Evolutionary conservation across 306 rosid species (phyloP), one percentile per base, ranked within the genome.

Genomic region (Castanospermum australe): DNA sequence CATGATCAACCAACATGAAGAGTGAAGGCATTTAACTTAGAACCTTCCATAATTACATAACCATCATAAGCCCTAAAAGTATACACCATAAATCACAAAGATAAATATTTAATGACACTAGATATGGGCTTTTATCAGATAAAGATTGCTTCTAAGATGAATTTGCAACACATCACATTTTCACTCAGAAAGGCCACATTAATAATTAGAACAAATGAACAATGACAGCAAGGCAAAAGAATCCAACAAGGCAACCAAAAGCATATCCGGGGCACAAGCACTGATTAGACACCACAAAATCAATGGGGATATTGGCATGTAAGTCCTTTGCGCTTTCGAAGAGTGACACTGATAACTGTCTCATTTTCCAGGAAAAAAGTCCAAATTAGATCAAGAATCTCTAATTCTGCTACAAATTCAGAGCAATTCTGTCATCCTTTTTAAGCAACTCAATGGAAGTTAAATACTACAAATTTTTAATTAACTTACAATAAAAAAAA

Each of bases 1-100:
- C 70, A 54, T 44, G 84, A 68, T 44, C 14, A 52, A 74, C 62
- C 17, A 51, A 74, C 73, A 76, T 71, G 80, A 47, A 66, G 55
- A 51, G 15, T 20, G 24, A 64, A 41, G 42, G 32, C 4, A 61
- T 4, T 22, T 2, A 52, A 14, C 24, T 9, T 56, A 24, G 42
- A 41, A 57, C 30, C 59, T 75, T 24, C 21, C 59, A 38, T 13
- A 28, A 60, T 12, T 8, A 50, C 47, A 48, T 71, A 60, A 79
- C 33, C 22, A 39, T n/a, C n/a, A n/a, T n/a, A n/a, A n/a, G n/a
- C n/a, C n/a, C n/a, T n/a, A n/a, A n/a, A n/a, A n/a, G n/a, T n/a
- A n/a, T 21, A 30, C n/a, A 73, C 5, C 62, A 48, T n/a, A 55
- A 1, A 55, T 55, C 9, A 55, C 6, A 55, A 56, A 21, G 15